Evolutionary conservation across 192 early-diverging fungal species (phyloP).

Genomic region (Spinellus fusiger): DNA sequence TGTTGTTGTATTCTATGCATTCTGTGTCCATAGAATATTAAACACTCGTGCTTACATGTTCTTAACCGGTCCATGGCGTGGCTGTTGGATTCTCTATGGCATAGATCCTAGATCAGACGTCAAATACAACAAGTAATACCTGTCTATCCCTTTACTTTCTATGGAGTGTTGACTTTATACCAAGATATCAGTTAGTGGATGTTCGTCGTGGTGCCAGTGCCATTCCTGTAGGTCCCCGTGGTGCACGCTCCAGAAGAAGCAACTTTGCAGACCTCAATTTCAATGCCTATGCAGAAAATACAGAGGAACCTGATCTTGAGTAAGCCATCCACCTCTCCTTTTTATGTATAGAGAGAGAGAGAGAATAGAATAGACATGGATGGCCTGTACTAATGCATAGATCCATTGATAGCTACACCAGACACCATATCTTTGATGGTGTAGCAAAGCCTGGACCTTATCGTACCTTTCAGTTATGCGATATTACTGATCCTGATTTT

Average conservation of each 20-base stretch:
- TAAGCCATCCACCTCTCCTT: background rate
- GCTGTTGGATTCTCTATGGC: constrained; percentile 44
- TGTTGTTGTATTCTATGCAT: background rate
- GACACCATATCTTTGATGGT: constrained; percentile 17
- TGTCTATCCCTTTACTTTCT: background rate
- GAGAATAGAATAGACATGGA: background rate
- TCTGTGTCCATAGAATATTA: constrained; percentile 17
- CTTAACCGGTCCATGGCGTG: constrained; percentile 39
- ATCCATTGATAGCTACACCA: background rate
- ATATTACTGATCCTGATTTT: constrained; percentile 28
- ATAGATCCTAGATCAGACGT: constrained; percentile 31
- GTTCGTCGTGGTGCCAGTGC: background rate
- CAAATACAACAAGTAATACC: constrained; percentile 14
- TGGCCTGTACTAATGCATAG: background rate
- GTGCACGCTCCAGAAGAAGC: no score
- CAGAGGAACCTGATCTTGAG: background rate
- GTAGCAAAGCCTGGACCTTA: background rate
- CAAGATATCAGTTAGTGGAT: constrained; percentile 1
- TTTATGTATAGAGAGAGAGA: background rate
- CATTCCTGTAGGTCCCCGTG: no score
- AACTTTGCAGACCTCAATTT: no score
- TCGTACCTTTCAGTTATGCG: constrained; percentile 20
- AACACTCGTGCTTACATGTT: constrained; percentile 30
- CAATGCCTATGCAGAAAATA: background rate
- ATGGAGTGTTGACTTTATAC: background rate